Evolutionary conservation across 2,329 filamentous ascomycete species (phyloP).

Genomic region (Akanthomyces dipterigenus): DNA sequence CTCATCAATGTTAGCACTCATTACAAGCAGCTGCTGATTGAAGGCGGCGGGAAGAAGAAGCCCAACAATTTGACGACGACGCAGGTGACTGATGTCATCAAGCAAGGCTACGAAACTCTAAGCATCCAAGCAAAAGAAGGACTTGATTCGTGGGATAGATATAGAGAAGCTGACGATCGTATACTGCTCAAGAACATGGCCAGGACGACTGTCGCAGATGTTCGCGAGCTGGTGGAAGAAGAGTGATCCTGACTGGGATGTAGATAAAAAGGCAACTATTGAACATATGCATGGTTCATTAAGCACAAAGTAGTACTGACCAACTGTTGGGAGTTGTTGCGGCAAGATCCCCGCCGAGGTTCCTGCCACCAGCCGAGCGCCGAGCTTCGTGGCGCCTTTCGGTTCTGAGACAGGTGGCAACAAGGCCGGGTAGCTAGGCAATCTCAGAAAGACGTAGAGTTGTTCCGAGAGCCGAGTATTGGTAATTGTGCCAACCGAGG

Average conservation of each 20-base stretch:
- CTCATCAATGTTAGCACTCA: constrained; percentile 77
- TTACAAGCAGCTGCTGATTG: constrained; percentile 75
- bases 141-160: constrained; percentile 77
- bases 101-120: constrained; percentile 91
- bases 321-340: too few species aligned
- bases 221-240: constrained; percentile 42
- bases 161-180: constrained; percentile 81
- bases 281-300: not conserved
- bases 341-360: too few species aligned
- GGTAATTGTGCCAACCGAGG: not conserved
- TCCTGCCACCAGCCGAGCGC: not conserved
- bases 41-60: constrained; percentile 38
- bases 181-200: constrained; percentile 81
- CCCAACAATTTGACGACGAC: constrained; percentile 69
- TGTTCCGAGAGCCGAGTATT: not conserved
- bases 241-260: constrained; percentile 12
- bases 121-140: constrained; percentile 86
- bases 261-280: not conserved
- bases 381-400: not conserved
- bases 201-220: constrained; percentile 63
- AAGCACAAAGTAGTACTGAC: too few species aligned
- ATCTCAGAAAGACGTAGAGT: not conserved
- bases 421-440: too few species aligned
- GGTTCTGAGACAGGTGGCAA: not conserved
- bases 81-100: constrained; percentile 86